Evolutionary conservation across 2,329 filamentous ascomycete genomes (phyloP).

Genomic region (Emericellopsis atlantica): DNA sequence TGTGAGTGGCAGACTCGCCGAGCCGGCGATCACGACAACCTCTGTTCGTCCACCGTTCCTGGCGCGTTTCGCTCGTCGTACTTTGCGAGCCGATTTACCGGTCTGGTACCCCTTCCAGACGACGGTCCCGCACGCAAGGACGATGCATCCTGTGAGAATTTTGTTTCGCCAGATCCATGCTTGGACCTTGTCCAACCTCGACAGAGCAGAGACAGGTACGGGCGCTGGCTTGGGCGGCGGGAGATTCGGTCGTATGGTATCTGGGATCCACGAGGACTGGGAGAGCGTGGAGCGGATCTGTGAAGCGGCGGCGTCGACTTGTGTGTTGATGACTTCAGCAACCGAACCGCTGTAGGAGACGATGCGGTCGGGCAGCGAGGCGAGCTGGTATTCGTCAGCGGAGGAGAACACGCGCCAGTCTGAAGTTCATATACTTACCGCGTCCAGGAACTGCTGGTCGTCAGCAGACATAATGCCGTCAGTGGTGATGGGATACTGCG

Average conservation of each 20-base stretch:
- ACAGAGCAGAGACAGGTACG: slow-evolving; percentile 18
- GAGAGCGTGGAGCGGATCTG: slow-evolving; percentile 58
- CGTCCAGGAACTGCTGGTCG: slow-evolving; percentile 66
- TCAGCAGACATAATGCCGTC: slow-evolving; percentile 56
- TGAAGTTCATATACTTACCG: slow-evolving; percentile 37
- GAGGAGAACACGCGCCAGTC: too few relatives aligned
- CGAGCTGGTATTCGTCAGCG: background rate
- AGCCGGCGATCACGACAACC: slow-evolving; percentile 81
- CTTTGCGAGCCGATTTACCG: slow-evolving; percentile 47
- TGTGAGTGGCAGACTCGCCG: slow-evolving; percentile 71
- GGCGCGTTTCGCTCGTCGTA: slow-evolving; percentile 64
- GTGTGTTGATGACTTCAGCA: slow-evolving; percentile 67
- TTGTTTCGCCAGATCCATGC: slow-evolving; percentile 65
- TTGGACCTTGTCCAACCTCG: slow-evolving; percentile 40
- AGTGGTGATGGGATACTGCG: background rate
- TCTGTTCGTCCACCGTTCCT: slow-evolving; percentile 77
- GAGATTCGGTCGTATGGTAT: slow-evolving; percentile 43
- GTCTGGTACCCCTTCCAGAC: slow-evolving; percentile 37
- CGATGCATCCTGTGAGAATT: slow-evolving; percentile 56
- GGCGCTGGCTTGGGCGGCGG: slow-evolving; percentile 27
- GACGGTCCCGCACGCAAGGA: slow-evolving; percentile 59
- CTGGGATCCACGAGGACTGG: slow-evolving; percentile 59
- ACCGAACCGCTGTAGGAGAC: slow-evolving; percentile 30
- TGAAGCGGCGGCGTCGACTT: slow-evolving; percentile 65
- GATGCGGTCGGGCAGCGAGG: slow-evolving; percentile 1